Base-by-base conservation (phyloP, 768 basidiomycete genomes). In the Tricholoma saponaceum region DNA sequence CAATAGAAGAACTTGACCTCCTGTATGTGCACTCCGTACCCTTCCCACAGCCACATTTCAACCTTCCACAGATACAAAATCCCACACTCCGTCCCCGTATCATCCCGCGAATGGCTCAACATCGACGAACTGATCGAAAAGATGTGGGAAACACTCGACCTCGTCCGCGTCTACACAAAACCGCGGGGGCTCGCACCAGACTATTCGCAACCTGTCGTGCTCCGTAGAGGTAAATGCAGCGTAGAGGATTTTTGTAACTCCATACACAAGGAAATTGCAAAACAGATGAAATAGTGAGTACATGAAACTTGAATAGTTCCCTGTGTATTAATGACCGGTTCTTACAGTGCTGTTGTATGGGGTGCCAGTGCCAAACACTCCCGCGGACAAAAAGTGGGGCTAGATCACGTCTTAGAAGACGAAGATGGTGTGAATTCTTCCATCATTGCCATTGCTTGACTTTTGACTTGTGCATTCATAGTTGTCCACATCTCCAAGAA, bases 361-460 rank as follows among this genome's bases (percentile, higher is more conserved):
- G 96, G 96, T 51, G 79, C 94, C 0, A 96, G 93, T 62, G 96
- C 95, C n/a, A 98, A 98, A 76, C 97, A 99, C 69, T 79, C 93
- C 4, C 81, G 97, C 61, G 97, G 97, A 8, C 97, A 99, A 72
- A 97, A 98, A 70, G 92, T 95, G 28, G 94, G 95, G 9, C 63
- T 92, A 52, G 92, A 94, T 20, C 94, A 95, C 65, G 69, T 87
- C 9, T 72, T 96, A 30, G 90, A 92, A 64, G 92, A 95, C 64
- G 92, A 95, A 74, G 92, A 95, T 69, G 90, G 90, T 85, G 69
- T 69, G 84, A 70, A 3, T 26, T 41, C 18, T 56, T 44, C 22
- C 41, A 22, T 55, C 59, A 51, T 10, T 12, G 37, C 60, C 16
- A 61, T 53, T 25, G 44, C 10, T 13, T 46, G 23, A 23, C 10